Evolutionary conservation across 164 flowering plant species (phyloP), one percentile per base, ranked within the genome.

Genomic region (Stephania yunnanensis): DNA sequence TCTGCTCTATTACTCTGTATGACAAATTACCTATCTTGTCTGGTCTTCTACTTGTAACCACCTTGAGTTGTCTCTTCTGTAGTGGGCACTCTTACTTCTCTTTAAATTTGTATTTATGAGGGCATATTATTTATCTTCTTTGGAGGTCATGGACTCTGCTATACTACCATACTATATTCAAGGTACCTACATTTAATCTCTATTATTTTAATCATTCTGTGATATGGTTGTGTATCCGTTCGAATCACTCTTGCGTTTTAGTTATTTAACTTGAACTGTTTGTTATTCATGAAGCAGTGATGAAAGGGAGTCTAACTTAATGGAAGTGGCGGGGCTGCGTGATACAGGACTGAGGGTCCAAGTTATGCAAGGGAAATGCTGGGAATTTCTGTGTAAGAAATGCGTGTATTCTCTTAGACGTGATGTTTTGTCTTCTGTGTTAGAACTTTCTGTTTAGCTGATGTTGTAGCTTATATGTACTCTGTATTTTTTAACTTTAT

Each of bases 111-210:
- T 74, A 46, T 65, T 52, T 68, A 15, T 20, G 29, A 45, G n/a
- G 9, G 69, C 42, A 2, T 36, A 36, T 42, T 70, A 52, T 45
- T 42, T 70, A 52, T 45, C 46, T 53, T 74, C 58, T 45, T 79
- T 79, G 83, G 73, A 80, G 85, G 75, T 79, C 48, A 76, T 77
- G n/a, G 81, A 85, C 66, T 53, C 29, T 69, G 72, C 76, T 64
- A 44, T 68, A 76, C 75, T 58, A 72, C 76, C 55, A 48, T 68
- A 77, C 75, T 58, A 72, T 74, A 68, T 66, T 86, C 84, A 82
- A 42, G 10, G 25, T 15, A 50, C 58, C 7, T 4, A 4, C 1
- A 50, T 50, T 22, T 6, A 7, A 22, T 53, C 69, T 53, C 31
- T 6, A 17, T 46, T 42, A 19, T 17, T 12, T 69, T 69, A 71